Conservation (phyloP, 495 filamentous ascomycete species). For the Penicillium bialowiezense region DNA sequence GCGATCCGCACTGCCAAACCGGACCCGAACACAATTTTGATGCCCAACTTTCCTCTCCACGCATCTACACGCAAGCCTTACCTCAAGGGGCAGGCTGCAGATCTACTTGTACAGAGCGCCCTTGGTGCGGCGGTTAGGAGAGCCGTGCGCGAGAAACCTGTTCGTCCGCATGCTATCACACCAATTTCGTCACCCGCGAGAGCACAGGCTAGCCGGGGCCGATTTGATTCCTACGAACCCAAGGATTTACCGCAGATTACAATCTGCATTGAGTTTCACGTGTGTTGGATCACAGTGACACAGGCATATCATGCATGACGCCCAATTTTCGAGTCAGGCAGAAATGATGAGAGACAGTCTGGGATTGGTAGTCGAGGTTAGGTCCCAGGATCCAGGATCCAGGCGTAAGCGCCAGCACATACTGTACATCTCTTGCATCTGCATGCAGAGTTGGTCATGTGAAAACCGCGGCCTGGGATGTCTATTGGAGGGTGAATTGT, state of each 20-base stretch:
- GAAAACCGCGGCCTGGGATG: conserved; percentile 17
- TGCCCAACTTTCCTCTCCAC: conserved; percentile 6
- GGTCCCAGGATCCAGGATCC: conserved; percentile 1
- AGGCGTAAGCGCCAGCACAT: conserved; percentile 24
- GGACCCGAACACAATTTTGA: conserved; percentile 8
- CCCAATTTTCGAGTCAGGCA: conserved; percentile 15
- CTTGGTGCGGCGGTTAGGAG: background rate
- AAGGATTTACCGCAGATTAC: background rate
- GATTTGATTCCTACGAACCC: no score
- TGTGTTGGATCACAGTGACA: background rate
- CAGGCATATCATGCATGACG: conserved; percentile 11
- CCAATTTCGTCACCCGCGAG: no score
- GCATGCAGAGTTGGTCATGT: conserved; percentile 47
- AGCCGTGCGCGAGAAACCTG: background rate
- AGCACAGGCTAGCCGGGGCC: no score
- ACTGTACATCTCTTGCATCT: conserved; percentile 28
- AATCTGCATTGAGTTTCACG: background rate
- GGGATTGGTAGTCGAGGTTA: conserved; percentile 2
- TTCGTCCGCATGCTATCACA: background rate
- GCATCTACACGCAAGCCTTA: conserved; percentile 8
- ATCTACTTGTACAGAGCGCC: background rate
- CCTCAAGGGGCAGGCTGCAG: conserved; percentile 1
- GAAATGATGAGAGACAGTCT: background rate
- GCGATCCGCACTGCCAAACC: background rate
- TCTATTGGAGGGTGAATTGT: background rate